Percentiles rank a stretch among this genome's conserved stretches.
phyloP scores from a whole-genome alignment of 2,329 filamentous ascomycete species.

The Nemania sp. region DNA sequence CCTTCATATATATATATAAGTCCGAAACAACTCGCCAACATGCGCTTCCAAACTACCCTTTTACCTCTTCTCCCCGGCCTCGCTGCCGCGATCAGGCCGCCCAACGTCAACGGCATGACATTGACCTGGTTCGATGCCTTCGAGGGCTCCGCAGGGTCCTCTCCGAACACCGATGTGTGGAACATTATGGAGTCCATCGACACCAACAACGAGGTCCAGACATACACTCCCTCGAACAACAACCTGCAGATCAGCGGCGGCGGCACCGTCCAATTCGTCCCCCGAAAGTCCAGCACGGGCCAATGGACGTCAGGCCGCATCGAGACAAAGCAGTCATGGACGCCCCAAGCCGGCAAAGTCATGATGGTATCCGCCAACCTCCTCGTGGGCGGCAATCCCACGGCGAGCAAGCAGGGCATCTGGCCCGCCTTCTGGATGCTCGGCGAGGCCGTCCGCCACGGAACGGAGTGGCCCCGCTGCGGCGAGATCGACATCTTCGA shows the following conservation, averaged over 20 bases:
- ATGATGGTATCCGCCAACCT: slow-evolving; percentile 62
- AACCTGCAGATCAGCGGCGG: slow-evolving; percentile 66
- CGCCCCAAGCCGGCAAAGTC: slow-evolving; percentile 58
- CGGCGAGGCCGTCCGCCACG: slow-evolving; percentile 62
- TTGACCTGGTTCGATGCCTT: slow-evolving; percentile 48
- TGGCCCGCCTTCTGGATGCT: slow-evolving; percentile 72
- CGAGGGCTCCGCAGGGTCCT: slow-evolving; percentile 45
- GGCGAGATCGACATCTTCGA: slow-evolving; percentile 71
- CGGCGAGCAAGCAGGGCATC: slow-evolving; percentile 61
- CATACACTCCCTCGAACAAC: slow-evolving; percentile 58
- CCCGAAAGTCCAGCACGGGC: slow-evolving; percentile 55
- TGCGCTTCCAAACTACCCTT: slow-evolving; percentile 48
- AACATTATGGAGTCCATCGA: slow-evolving; percentile 53
- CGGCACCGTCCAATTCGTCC: slow-evolving; percentile 64
- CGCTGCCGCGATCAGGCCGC: slow-evolving; percentile 47
- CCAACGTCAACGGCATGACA: slow-evolving; percentile 46
- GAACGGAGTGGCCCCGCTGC: slow-evolving; percentile 63
- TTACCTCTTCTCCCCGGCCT: slow-evolving; percentile 47
- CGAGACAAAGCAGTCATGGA: slow-evolving; percentile 62
- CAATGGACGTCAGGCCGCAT: slow-evolving; percentile 68
- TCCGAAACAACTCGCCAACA: slow-evolving; percentile 38
- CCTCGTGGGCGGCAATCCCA: slow-evolving; percentile 59
- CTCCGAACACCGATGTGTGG: slow-evolving; percentile 45
- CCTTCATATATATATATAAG: slow-evolving; percentile 34
- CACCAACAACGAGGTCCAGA: slow-evolving; percentile 65